Base-by-base conservation (phyloP, 1,284 basidiomycete genomes). In the Naganishia cerealis region DNA sequence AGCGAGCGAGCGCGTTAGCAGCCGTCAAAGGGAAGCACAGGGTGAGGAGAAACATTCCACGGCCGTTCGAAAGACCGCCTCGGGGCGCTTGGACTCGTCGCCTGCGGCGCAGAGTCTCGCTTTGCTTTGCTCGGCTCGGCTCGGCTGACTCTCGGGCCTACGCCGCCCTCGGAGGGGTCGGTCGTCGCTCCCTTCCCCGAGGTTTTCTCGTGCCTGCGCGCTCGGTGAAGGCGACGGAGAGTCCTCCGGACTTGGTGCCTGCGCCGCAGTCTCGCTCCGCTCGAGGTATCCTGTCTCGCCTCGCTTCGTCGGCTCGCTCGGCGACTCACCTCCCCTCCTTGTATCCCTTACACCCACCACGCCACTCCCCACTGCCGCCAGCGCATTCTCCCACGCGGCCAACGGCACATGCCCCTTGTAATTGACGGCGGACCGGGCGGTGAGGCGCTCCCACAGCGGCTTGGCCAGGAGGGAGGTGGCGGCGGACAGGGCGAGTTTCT, bases 351-450 rank as follows among this genome's bases (percentile, higher is more conserved):
- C 84, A 9, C 93, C 88, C 82, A 92, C 88, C 54, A 94, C 78
- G 0, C 91, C 93, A 26, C 91, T 90, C 5, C 95, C 95, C 13
- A 88, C 85, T 6, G 93, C 89, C 63, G 98, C 85, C 70, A 99
- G 86, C 8, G 87, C 86, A 77, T 90, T 90, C 79, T 95, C 90
- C 73, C 92, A 87, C 74, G 84, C 82, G 76, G 86, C 90, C 53
- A 96, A 82, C 3, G 90, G 90, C 67, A 93, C 87, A 79, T 95
- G 92, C 40, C 90, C 91, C 39, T 88, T 85, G 67, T 85, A 85
- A 67, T 78, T 79, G 39, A 65, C 56, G 36, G 65, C 55, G 10
- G 70, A 71, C 21, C 66, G 54, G 8, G 55, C 66, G n/a, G 56
- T 48, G 2, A 69, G 46, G 0, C 67, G 55, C 21, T 57, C 57